A percentile compares a stretch with the other conserved stretches of the same genome.
These are phyloP conservation scores for Gloeostereum incarnatum DNA, from an alignment of 768 basidiomycete species.

Conservation along the genomic window DNA sequence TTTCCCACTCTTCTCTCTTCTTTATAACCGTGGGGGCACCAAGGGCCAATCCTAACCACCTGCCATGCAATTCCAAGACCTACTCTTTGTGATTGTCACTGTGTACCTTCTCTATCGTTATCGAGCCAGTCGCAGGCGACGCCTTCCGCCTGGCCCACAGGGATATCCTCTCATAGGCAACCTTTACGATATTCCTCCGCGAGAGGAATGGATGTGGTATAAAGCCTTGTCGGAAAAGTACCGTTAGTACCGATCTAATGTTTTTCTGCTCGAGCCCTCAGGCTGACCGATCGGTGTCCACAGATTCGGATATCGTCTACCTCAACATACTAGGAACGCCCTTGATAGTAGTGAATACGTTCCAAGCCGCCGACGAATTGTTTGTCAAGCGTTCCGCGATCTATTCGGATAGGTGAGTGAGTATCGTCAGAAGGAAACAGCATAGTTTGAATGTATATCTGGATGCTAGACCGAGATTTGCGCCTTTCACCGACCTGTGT, in stretches of 20 bases:
- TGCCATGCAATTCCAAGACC: too few species aligned
- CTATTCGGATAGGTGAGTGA: slow-evolving; percentile 24
- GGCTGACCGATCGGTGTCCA: neutral
- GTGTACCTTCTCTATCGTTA: too few species aligned
- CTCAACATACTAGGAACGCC: slow-evolving; percentile 15
- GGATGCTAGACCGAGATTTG: slow-evolving; percentile 5
- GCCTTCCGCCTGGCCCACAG: slow-evolving; percentile 39
- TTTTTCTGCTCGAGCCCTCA: too few species aligned
- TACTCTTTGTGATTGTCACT: too few species aligned
- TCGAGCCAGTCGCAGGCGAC: too few species aligned
- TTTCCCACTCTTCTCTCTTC: too few species aligned
- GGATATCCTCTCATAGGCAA: slow-evolving; percentile 36
- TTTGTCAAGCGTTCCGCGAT: slow-evolving; percentile 23
- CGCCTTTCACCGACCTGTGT: slow-evolving; percentile 5
- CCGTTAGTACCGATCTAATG: neutral
- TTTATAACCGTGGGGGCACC: too few species aligned
- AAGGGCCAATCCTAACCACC: too few species aligned
- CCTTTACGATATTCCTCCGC: slow-evolving; percentile 37
- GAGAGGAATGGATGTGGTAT: slow-evolving; percentile 15
- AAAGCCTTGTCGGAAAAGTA: slow-evolving; percentile 8
- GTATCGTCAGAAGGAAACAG: too few species aligned
- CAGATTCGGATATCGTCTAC: slow-evolving; percentile 18
- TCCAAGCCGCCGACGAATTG: slow-evolving; percentile 21
- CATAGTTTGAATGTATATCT: neutral
- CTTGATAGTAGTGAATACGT: slow-evolving; percentile 21